Conservation (phyloP, 495 filamentous ascomycete genomes). For the Cenococcum geophilum region DNA sequence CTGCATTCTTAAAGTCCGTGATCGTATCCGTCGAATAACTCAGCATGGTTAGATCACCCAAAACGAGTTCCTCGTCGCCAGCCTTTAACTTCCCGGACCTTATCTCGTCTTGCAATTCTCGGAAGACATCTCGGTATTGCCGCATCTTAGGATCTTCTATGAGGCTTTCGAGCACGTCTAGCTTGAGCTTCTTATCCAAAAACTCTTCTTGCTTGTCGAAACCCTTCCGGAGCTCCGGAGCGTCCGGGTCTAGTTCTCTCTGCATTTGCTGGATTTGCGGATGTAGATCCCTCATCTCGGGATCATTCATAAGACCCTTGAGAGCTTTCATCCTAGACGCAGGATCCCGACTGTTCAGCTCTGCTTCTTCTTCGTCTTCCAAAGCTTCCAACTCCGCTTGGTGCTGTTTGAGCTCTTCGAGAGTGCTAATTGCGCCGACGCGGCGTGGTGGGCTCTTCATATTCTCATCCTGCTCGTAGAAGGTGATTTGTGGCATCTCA, state of each 20-base stretch:
- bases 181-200: not conserved
- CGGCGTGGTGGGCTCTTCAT: not conserved
- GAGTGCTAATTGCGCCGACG: not conserved
- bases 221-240: not conserved
- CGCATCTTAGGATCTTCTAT: not conserved
- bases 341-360: slow-evolving; percentile 7
- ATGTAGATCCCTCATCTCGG: not conserved
- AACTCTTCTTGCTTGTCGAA: slow-evolving; percentile 5
- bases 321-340: not conserved
- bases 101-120: slow-evolving; percentile 2
- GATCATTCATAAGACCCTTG: not conserved
- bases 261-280: slow-evolving; percentile 5
- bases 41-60: not conserved
- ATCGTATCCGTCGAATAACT: no score
- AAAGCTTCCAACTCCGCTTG: not conserved
- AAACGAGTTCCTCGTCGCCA: not conserved
- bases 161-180: no score
- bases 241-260: not conserved
- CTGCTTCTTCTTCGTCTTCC: not conserved
- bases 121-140: slow-evolving; percentile 2
- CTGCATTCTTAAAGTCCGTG: no score
- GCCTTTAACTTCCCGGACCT: not conserved
- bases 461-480: slow-evolving; percentile 4
- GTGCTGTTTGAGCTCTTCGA: not conserved
- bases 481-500: not conserved